phyloP scores from a whole-genome alignment of 2,329 filamentous ascomycete genomes.

The Talaromyces sp. region DNA sequence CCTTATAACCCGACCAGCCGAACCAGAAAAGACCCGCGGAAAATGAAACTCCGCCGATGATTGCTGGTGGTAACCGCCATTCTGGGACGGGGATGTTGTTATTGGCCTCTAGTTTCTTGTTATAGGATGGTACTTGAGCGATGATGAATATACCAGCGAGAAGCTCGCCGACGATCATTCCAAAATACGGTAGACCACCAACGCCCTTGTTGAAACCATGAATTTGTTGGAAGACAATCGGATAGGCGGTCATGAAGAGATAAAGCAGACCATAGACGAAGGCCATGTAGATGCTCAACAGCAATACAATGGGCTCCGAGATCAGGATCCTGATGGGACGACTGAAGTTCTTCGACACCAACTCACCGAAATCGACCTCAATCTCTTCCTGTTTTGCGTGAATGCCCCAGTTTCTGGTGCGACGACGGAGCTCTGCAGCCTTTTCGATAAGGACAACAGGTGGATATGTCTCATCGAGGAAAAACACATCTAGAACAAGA shows the following conservation, averaged over 20 bases:
- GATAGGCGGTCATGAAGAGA: conserved; percentile 42
- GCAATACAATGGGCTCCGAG: conserved; percentile 41
- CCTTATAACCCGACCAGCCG: conserved; percentile 36
- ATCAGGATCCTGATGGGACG: conserved; percentile 42
- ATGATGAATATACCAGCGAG: conserved; percentile 31
- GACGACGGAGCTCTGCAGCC: conserved; percentile 49
- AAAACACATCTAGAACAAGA: conserved; percentile 46
- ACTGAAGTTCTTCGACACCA: conserved; percentile 50
- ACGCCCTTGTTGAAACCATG: conserved; percentile 37
- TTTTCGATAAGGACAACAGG: conserved; percentile 55
- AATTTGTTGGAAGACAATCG: conserved; percentile 39
- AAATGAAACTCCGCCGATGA: conserved; percentile 44
- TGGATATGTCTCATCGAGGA: conserved; percentile 55
- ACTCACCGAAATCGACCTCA: conserved; percentile 48
- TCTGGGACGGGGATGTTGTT: conserved; percentile 34
- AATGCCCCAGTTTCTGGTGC: conserved; percentile 57
- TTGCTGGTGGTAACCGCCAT: conserved; percentile 44
- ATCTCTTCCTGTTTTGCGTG: conserved; percentile 56
- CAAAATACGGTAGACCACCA: conserved; percentile 41
- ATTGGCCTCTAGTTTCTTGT: conserved; percentile 31
- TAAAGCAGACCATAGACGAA: conserved; percentile 34
- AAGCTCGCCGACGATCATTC: conserved; percentile 26
- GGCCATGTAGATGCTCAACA: conserved; percentile 37
- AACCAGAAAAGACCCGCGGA: conserved; percentile 42
- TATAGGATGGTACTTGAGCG: conserved; percentile 36